Conservation (phyloP, 805 yeast genomes). For the Millerozyma miso region DNA sequence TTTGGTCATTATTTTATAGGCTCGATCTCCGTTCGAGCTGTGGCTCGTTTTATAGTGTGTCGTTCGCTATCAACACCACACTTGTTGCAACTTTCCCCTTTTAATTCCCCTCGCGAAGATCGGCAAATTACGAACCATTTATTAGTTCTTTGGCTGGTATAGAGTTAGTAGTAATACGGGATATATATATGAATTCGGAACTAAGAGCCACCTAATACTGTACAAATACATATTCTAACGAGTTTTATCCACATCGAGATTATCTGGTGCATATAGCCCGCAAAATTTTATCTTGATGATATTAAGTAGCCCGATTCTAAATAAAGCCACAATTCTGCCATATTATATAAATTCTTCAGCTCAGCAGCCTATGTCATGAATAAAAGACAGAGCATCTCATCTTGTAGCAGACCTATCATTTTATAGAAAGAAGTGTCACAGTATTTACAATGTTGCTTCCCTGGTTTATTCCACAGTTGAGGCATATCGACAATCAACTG, state of each 20-base stretch:
- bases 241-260: background rate
- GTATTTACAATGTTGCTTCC: constrained; percentile 4
- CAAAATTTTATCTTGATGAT: background rate
- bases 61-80: background rate
- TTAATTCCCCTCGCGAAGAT: background rate
- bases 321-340: background rate
- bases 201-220: background rate
- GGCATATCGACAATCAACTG: constrained; percentile 9
- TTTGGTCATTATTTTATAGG: background rate
- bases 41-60: background rate
- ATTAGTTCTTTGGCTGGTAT: background rate
- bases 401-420: background rate
- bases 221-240: background rate
- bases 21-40: background rate
- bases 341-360: background rate
- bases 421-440: background rate
- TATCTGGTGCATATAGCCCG: background rate
- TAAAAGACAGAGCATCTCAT: background rate
- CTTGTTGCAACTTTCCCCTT: background rate
- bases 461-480: constrained; percentile 14
- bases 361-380: background rate
- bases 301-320: background rate
- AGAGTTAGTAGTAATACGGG: background rate
- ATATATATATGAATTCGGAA: background rate
- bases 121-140: background rate